Conservation (phyloP, 768 basidiomycete species). For the Phaeotremella skinneri region DNA sequence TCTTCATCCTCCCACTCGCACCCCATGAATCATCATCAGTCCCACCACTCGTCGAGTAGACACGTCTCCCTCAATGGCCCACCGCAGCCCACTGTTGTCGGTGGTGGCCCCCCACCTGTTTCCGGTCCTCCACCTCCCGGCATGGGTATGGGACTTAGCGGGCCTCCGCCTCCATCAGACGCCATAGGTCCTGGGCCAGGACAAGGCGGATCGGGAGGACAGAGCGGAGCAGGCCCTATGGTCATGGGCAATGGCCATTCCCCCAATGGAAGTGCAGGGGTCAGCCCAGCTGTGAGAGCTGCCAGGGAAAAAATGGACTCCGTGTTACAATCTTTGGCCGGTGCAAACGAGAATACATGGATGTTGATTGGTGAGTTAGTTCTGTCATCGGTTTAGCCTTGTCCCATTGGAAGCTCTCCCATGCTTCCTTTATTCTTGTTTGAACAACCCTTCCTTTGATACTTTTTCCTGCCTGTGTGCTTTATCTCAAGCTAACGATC, state of each 20-base stretch:
- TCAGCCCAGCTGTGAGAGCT: slow-evolving; percentile 22
- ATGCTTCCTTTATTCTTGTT: too few relatives aligned
- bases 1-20: slow-evolving; percentile 6
- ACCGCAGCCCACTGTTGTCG: slow-evolving; percentile 13
- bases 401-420: neutral
- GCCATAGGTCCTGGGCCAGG: slow-evolving; percentile 16
- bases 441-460: neutral
- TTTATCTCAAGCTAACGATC: neutral
- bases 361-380: slow-evolving; percentile 78
- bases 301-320: slow-evolving; percentile 43
- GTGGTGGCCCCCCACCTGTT: slow-evolving; percentile 22
- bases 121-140: slow-evolving; percentile 20
- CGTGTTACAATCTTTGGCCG: slow-evolving; percentile 61
- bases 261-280: slow-evolving; percentile 8
- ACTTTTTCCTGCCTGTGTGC: neutral
- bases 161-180: slow-evolving; percentile 18
- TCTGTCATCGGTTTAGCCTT: too few relatives aligned
- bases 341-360: slow-evolving; percentile 93
- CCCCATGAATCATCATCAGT: slow-evolving; percentile 15
- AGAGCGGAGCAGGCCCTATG: neutral
- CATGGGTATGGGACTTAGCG: slow-evolving; percentile 19
- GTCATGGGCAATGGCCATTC: slow-evolving; percentile 31
- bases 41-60: slow-evolving; percentile 12
- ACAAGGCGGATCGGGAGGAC: neutral
- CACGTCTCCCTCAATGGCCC: slow-evolving; percentile 21